These are phyloP conservation scores for Streptanthus diversifolius DNA, from an alignment of 345 rosid genomes.

Conservation along the genomic window DNA sequence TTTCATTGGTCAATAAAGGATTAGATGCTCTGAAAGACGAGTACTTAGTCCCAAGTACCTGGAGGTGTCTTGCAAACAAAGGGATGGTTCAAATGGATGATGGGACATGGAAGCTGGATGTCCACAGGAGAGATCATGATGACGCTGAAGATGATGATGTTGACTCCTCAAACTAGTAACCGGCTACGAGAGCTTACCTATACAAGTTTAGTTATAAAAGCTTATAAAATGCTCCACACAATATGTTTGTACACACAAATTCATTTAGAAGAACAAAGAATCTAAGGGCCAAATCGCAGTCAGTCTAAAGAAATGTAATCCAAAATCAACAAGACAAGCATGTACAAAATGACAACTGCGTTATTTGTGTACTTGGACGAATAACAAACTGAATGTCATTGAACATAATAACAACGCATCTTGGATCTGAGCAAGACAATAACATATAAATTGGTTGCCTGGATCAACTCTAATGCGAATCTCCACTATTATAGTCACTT, in stretches of 20 bases:
- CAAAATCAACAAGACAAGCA: slow-evolving; percentile 12
- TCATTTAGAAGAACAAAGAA: slow-evolving; percentile 3
- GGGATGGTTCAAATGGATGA: slow-evolving; percentile 57
- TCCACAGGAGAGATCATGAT: slow-evolving; percentile 32
- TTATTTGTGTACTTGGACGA: slow-evolving; percentile 4
- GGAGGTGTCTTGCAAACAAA: slow-evolving; percentile 49
- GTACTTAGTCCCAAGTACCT: slow-evolving; percentile 42
- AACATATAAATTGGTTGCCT: slow-evolving; percentile 59
- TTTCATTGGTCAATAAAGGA: slow-evolving; percentile 37
- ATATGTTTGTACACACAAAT: slow-evolving; percentile 17
- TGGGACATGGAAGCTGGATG: slow-evolving; percentile 50
- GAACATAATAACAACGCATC: slow-evolving; percentile 49
- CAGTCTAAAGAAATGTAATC: slow-evolving; percentile 12
- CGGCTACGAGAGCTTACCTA: slow-evolving; percentile 5
- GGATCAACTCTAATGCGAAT: slow-evolving; percentile 55
- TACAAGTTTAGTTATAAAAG: slow-evolving; percentile 6
- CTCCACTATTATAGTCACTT: slow-evolving; percentile 49
- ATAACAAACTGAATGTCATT: not conserved
- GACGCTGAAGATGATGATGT: not conserved
- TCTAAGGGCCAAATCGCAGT: slow-evolving; percentile 5
- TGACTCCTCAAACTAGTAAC: slow-evolving; percentile 11
- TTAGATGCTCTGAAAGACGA: slow-evolving; percentile 37
- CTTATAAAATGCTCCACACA: not conserved
- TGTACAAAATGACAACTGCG: not conserved
- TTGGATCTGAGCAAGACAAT: slow-evolving; percentile 64